Evolutionary conservation across 768 basidiomycete species (phyloP).

Genomic region (Phylloporus scabripes): DNA sequence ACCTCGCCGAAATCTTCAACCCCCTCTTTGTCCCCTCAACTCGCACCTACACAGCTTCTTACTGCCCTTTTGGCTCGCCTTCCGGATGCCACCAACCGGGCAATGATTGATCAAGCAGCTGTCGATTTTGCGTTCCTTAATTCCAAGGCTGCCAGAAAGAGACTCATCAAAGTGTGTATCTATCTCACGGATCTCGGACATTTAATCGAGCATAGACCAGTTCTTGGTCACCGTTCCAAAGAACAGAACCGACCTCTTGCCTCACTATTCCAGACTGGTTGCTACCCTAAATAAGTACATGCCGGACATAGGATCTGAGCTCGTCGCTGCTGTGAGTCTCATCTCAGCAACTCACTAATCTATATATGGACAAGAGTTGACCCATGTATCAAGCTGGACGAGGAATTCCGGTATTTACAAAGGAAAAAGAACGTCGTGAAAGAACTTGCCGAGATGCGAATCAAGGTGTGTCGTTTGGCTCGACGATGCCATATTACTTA

Average conservation of each 20-base stretch:
- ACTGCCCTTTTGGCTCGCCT: slow-evolving; percentile 86
- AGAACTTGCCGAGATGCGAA: slow-evolving; percentile 78
- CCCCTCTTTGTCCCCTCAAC: slow-evolving; percentile 59
- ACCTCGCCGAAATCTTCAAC: slow-evolving; percentile 59
- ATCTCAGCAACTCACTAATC: background rate
- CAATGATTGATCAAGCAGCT: slow-evolving; percentile 86
- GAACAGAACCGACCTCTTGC: slow-evolving; percentile 83
- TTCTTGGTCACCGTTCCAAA: slow-evolving; percentile 81
- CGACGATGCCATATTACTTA: background rate
- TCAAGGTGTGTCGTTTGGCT: slow-evolving; percentile 53
- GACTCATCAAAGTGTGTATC: slow-evolving; percentile 69
- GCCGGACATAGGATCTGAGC: slow-evolving; percentile 85
- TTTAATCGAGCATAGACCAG: slow-evolving; percentile 34
- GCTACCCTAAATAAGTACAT: slow-evolving; percentile 88
- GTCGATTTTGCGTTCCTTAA: slow-evolving; percentile 96
- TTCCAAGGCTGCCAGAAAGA: slow-evolving; percentile 91
- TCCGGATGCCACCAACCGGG: slow-evolving; percentile 90
- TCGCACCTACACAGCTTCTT: slow-evolving; percentile 83
- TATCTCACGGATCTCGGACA: slow-evolving; percentile 1
- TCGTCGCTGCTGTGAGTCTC: slow-evolving; percentile 68
- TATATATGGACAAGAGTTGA: slow-evolving; percentile 2
- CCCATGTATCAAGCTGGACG: slow-evolving; percentile 64
- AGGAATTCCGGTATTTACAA: slow-evolving; percentile 94
- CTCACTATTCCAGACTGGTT: slow-evolving; percentile 87
- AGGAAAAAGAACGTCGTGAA: slow-evolving; percentile 89